Percentiles rank a stretch among this genome's conserved stretches.
Evolutionary conservation across 805 yeast species (phyloP).

Genomic region (Cyberlindnera lachancei): DNA sequence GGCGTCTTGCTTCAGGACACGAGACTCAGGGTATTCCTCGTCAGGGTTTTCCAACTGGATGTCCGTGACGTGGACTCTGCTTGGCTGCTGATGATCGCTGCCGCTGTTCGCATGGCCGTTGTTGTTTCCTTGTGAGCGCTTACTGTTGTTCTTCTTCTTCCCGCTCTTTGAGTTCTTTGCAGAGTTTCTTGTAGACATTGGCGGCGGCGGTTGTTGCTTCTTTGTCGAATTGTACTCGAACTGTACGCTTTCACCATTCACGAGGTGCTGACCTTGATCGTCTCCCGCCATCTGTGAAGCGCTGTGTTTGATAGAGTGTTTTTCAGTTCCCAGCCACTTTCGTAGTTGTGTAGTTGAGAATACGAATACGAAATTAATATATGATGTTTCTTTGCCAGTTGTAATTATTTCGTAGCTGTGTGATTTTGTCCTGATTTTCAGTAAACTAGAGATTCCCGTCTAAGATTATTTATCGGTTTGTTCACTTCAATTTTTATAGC

Average conservation of each 20-base stretch:
- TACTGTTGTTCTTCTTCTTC: conserved; percentile 28
- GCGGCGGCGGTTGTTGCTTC: no score
- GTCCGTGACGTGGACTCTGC: conserved; percentile 8
- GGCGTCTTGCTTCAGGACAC: conserved; percentile 62
- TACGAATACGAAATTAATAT: no score
- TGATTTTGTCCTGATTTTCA: no score
- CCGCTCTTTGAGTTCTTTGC: conserved; percentile 3
- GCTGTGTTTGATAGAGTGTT: background rate
- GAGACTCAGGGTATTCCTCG: conserved; percentile 62
- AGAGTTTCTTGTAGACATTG: conserved; percentile 4
- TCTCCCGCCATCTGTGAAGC: background rate
- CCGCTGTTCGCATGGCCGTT: no score
- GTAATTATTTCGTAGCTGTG: no score
- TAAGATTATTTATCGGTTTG: no score
- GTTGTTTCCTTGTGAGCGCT: conserved; percentile 7
- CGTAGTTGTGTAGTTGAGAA: no score
- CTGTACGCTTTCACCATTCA: conserved; percentile 25
- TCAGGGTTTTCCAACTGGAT: conserved; percentile 42
- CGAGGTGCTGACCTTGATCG: conserved; percentile 7
- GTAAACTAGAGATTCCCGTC: no score
- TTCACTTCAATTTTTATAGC: no score
- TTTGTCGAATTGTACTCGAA: conserved; percentile 22
- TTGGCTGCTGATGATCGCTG: conserved; percentile 5
- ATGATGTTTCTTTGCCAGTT: no score
- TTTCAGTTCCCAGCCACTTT: background rate